A percentile compares a stretch with the other conserved stretches of the same genome.
Conservation (phyloP, 768 basidiomycete species). For the Suillus plorans region DNA sequence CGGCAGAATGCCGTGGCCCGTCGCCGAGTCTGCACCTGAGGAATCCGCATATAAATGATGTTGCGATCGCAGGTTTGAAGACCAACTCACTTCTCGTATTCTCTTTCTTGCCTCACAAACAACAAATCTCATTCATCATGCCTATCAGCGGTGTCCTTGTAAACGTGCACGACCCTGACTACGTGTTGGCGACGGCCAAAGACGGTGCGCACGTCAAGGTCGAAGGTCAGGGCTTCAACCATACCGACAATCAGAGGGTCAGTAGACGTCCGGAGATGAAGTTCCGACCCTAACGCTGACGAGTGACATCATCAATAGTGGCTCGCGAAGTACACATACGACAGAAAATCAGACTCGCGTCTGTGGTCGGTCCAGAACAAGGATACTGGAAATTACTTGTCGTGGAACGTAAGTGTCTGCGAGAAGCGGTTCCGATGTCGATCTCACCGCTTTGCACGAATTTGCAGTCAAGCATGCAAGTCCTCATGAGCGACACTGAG, state of each 20-base stretch:
- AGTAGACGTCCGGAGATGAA: not conserved
- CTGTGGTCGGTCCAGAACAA: not conserved
- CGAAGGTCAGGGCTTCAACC: not conserved
- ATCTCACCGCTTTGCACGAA: not conserved
- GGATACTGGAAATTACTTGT: not conserved
- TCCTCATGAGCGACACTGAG: not conserved
- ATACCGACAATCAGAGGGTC: not conserved
- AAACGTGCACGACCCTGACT: not conserved
- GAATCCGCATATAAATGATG: not conserved
- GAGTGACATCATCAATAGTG: not conserved
- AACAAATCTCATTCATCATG: not conserved
- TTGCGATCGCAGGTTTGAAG: not conserved
- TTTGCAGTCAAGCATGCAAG: not conserved
- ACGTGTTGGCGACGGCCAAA: not conserved
- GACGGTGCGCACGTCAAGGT: not conserved
- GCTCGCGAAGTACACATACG: accelerated
- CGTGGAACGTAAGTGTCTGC: not conserved
- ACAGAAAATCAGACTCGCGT: accelerated
- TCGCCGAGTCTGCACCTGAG: not conserved
- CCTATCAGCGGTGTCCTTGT: not conserved
- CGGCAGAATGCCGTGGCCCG: not conserved
- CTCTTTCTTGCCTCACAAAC: not conserved
- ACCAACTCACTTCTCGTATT: not conserved
- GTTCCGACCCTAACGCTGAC: not conserved
- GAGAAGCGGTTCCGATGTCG: not conserved